phyloP scores from a whole-genome alignment of 805 yeast genomes.

The Wickerhamiella shivajii region DNA sequence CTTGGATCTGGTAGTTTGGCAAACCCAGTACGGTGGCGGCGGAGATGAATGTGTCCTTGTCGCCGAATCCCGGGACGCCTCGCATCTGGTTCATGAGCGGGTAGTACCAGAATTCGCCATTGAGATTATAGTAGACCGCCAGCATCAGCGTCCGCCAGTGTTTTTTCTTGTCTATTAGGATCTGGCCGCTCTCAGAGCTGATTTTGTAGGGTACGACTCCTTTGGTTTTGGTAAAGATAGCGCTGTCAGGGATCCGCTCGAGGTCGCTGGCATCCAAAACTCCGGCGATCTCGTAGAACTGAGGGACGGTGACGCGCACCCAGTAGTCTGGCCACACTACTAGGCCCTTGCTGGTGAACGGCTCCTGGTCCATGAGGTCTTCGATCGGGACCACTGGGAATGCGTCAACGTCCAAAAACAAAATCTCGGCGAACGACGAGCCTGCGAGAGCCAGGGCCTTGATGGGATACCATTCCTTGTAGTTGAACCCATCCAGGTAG shows the following conservation, averaged over 20 bases:
- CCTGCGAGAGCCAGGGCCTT: constrained; percentile 57
- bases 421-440: constrained; percentile 57
- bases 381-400: constrained; percentile 56
- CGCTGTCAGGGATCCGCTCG: constrained; percentile 16
- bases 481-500: constrained; percentile 33
- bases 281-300: constrained; percentile 54
- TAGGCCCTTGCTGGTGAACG: constrained; percentile 37
- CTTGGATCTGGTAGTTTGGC: neutral
- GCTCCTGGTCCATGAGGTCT: constrained; percentile 39
- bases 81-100: constrained; percentile 36
- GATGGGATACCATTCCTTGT: constrained; percentile 53
- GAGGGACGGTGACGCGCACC: constrained; percentile 69
- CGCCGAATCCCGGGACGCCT: constrained; percentile 61
- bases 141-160: constrained; percentile 45
- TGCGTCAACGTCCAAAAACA: constrained; percentile 64
- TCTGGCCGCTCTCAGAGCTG: constrained; percentile 57
- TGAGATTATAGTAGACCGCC: constrained; percentile 49
- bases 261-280: constrained; percentile 28
- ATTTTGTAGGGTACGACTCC: constrained; percentile 51
- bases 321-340: constrained; percentile 79
- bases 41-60: constrained; percentile 27
- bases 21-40: constrained; percentile 2
- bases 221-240: neutral
- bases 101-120: constrained; percentile 46
- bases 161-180: constrained; percentile 39